Evolutionary conservation across 2,329 filamentous ascomycete species (phyloP), one percentile per base, ranked within the genome.

Genomic region (Penicillium sp.): DNA sequence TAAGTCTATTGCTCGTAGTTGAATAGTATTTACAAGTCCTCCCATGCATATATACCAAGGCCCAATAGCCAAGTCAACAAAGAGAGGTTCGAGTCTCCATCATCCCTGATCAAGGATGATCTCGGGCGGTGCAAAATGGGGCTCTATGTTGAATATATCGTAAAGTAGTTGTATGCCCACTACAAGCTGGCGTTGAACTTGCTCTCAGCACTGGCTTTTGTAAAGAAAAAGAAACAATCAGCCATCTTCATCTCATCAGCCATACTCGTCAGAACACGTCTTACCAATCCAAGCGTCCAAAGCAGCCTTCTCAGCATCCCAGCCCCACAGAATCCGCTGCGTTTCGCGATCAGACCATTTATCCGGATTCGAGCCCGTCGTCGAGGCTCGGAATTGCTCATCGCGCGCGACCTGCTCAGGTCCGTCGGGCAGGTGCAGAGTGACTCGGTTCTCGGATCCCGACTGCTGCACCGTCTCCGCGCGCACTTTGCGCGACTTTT

Each of bases 271-370:
- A 11, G 5, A 20, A 14, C 31, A 15, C 34, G 17, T 56, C 66
- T 48, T 62, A 75, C 71, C 66, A 37, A 64, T 66, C 73, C 73
- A 76, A n/a, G 65, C 63, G 42, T 69, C 65, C 55, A 73, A 54
- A 1, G 71, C 71, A 7, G 61, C 69, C 54, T 70, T 69, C 56
- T 76, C 75, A 2, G 74, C 73, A 65, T 76, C 74, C 71, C 72
- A 75, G 1, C 69, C 73, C 74, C 75, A 76, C 25, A 76, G 50
- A 17, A 73, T 68, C 70, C 82, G 79, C 70, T 89, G 87, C 43
- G 87, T 86, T 60, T 88, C 85, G 12, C 84, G 84, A 68, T 86
- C 87, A 6, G 84, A 82, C 86, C 86, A 89, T 73, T 87, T 87
- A 73, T 89, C 87, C 2, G 86, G 86, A 41, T 71, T 76, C 3